A percentile compares a stretch with the other conserved stretches of the same genome.
phyloP scores from a whole-genome alignment of 306 rosid species.

The Cotoneaster glaucophyllus region DNA sequence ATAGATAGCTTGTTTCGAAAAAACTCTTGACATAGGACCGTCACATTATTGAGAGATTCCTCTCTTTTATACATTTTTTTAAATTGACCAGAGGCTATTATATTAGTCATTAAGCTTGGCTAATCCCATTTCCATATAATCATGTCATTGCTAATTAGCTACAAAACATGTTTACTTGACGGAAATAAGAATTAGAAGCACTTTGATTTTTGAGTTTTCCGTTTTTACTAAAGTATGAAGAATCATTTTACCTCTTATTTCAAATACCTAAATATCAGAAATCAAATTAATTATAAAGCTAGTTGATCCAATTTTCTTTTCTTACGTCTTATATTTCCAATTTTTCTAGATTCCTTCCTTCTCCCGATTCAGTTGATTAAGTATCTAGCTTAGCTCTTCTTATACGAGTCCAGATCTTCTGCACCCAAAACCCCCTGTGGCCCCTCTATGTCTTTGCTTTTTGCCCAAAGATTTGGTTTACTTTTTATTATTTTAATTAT shows the following conservation, averaged over 20 bases:
- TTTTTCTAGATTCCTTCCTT: not conserved
- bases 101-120: too few species aligned
- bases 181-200: not conserved
- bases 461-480: too few species aligned
- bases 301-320: not conserved
- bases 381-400: not conserved
- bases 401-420: too few species aligned
- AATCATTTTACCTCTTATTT: not conserved
- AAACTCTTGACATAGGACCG: not conserved
- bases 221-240: not conserved
- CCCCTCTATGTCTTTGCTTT: too few species aligned
- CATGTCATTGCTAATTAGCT: not conserved
- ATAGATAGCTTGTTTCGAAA: not conserved
- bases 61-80: not conserved
- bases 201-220: not conserved
- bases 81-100: not conserved
- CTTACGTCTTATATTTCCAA: not conserved
- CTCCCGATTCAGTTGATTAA: not conserved
- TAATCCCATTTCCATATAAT: not conserved
- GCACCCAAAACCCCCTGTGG: too few species aligned
- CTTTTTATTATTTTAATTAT: too few species aligned
- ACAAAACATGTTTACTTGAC: not conserved
- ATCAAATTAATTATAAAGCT: too few species aligned
- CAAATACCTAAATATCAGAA: too few species aligned
- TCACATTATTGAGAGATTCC: not conserved